phyloP scores from a whole-genome alignment of 129 eudicot genomes.

The Ambrosia artemisiifolia region DNA sequence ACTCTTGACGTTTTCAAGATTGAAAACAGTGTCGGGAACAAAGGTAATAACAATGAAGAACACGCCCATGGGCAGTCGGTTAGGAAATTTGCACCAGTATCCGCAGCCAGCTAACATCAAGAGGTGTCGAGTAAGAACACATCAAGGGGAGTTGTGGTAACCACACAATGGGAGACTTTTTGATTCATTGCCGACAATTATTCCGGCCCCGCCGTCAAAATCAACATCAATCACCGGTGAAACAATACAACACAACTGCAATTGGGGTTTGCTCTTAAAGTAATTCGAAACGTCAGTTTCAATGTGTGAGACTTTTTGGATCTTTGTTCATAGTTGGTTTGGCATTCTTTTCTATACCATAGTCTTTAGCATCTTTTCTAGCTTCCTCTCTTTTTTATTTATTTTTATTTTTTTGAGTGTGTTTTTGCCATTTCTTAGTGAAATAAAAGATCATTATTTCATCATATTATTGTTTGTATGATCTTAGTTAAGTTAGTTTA shows the following conservation, averaged over 20 bases:
- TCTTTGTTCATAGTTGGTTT: constrained; percentile 38
- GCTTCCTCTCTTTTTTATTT: not conserved
- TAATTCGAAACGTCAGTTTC: constrained; percentile 28
- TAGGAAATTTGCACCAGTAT: constrained; percentile 23
- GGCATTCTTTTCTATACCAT: constrained; percentile 47
- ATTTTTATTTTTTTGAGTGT: no score
- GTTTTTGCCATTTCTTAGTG: no score
- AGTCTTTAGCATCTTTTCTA: constrained; percentile 6
- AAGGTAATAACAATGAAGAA: no score
- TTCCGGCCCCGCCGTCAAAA: constrained; percentile 36
- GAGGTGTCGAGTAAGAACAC: constrained; percentile 45
- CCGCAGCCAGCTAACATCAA: constrained; percentile 21
- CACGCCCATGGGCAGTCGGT: not conserved
- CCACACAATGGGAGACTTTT: constrained; percentile 90
- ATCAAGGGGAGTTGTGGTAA: constrained; percentile 52
- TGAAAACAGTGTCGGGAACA: constrained; percentile 15
- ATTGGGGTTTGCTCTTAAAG: constrained; percentile 47
- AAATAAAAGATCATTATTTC: no score
- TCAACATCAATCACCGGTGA: constrained; percentile 20
- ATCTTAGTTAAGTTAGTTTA: no score
- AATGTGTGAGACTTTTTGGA: constrained; percentile 26
- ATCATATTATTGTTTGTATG: no score
- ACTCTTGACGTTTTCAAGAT: constrained; percentile 65
- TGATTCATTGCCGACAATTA: constrained; percentile 46
- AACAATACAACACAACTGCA: constrained; percentile 21